Evolutionary conservation across 306 rosid species (phyloP), one percentile per base, ranked within the genome.

Genomic region (Parietaria judaica): DNA sequence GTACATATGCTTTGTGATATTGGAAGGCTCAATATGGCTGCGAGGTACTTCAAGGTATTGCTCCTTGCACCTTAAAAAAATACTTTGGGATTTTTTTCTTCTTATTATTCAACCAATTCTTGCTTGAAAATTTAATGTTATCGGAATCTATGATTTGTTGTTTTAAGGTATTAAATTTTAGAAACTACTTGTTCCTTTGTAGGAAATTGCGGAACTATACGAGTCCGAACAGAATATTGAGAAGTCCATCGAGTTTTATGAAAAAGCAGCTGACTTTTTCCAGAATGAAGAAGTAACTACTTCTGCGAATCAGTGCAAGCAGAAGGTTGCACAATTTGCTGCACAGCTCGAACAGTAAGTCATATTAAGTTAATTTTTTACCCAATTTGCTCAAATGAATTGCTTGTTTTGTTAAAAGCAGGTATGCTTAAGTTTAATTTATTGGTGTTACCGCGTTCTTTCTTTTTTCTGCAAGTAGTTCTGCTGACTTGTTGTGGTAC

Each of bases 21-120:
- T 88, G 99, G 99, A 74, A 81, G 97, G 81, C 94, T 92, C 66
- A 86, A 78, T 61, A 86, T 92, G 99, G 96, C 99, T 70, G 99
- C 97, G 47, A 88, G 96, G 72, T 86, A 80, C 72, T 83, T 74
- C 55, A 92, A 92, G 97, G 99, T 84, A 78, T 52, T 47, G 34
- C 52, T 51, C 15, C 15, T 64, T 66, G 6, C 16, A 6, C 66
- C 57, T 23, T 35, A 57, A 7, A 51, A 17, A 36, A 57, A 16
- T 48, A 11, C 38, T 9, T 58, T 36, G 34, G 54, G 54, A 38
- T 36, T 58, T 43, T 55, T 5, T 38, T 55, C 66, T 63, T 58
- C 52, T 17, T 53, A 45, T 36, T 13, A 11, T 43, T 58, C 53
- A 34, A 7, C 5, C 5, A 2, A 23, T 36, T 14, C 48, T 51